These are phyloP conservation scores for Falciphora oryzae DNA, from an alignment of 2,329 filamentous ascomycete species.

Conservation along the genomic window DNA sequence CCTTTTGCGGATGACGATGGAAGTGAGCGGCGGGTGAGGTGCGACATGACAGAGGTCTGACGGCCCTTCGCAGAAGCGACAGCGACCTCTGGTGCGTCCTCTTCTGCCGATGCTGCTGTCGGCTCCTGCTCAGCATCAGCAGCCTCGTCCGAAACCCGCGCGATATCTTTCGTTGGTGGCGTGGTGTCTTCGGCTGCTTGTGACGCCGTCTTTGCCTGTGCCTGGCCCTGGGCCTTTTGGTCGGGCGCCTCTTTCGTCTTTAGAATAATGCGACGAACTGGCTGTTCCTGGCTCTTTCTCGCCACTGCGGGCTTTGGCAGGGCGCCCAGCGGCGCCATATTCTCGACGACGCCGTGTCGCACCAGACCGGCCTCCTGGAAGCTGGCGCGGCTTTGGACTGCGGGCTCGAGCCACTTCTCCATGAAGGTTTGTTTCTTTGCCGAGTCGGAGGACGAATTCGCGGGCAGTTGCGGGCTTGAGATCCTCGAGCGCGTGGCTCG, in stretches of 20 bases:
- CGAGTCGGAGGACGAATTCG: conserved; percentile 13
- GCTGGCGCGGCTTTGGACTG: conserved; percentile 58
- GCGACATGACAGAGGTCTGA: background rate
- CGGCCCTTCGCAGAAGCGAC: background rate
- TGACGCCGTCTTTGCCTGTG: background rate
- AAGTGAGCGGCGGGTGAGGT: background rate
- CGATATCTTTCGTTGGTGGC: background rate
- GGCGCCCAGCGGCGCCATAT: conserved; percentile 76
- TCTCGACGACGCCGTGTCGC: conserved; percentile 69
- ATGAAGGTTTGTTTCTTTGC: conserved; percentile 40
- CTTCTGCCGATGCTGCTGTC: background rate
- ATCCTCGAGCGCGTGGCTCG: conserved; percentile 50
- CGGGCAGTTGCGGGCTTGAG: conserved; percentile 44
- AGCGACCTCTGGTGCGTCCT: background rate
- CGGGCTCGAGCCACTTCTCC: conserved; percentile 54
- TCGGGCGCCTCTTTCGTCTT: background rate
- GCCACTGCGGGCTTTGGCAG: conserved; percentile 60
- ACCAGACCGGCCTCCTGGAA: conserved; percentile 74
- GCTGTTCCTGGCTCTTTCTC: conserved; percentile 36
- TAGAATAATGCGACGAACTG: conserved; percentile 1
- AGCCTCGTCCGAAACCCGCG: background rate
- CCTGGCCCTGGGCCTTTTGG: background rate
- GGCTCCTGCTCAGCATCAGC: background rate
- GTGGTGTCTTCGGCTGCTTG: background rate
- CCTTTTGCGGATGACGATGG: conserved; percentile 13